These are phyloP conservation scores for Mycena haematopus DNA, from an alignment of 768 basidiomycete species.

Conservation along the genomic window DNA sequence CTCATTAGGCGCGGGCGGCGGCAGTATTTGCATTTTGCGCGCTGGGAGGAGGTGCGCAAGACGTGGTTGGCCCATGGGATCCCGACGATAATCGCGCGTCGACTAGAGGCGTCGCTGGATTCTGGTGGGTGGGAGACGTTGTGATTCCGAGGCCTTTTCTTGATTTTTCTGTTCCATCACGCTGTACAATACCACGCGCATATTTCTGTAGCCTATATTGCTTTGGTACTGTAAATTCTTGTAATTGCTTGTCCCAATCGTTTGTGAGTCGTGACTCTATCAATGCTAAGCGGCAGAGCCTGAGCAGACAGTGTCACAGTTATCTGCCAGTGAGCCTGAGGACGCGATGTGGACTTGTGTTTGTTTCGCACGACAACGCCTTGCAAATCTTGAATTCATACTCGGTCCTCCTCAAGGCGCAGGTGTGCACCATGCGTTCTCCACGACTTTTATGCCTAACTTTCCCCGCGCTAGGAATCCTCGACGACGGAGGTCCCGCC, in stretches of 20 bases:
- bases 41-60: conserved; percentile 92
- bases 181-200: conserved; percentile 10
- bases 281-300: no score
- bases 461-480: conserved; percentile 26
- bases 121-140: conserved; percentile 94
- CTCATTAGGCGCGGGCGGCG: conserved; percentile 78
- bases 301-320: no score
- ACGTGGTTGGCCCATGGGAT: conserved; percentile 91
- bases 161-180: background rate
- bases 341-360: conserved; percentile 16
- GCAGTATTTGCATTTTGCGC: conserved; percentile 82
- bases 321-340: no score
- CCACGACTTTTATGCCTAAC: conserved; percentile 26
- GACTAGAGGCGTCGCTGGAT: conserved; percentile 86
- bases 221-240: conserved; percentile 8
- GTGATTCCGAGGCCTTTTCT: conserved; percentile 38
- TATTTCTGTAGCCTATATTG: conserved; percentile 15
- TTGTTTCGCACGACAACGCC: background rate
- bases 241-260: background rate
- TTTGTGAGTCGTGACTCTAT: no score
- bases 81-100: conserved; percentile 88
- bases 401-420: conserved; percentile 20
- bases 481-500: conserved; percentile 24
- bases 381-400: conserved; percentile 3
- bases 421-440: conserved; percentile 29